These are phyloP conservation scores for Ogataea methanolica DNA, from an alignment of 805 yeast genomes.

Conservation along the genomic window DNA sequence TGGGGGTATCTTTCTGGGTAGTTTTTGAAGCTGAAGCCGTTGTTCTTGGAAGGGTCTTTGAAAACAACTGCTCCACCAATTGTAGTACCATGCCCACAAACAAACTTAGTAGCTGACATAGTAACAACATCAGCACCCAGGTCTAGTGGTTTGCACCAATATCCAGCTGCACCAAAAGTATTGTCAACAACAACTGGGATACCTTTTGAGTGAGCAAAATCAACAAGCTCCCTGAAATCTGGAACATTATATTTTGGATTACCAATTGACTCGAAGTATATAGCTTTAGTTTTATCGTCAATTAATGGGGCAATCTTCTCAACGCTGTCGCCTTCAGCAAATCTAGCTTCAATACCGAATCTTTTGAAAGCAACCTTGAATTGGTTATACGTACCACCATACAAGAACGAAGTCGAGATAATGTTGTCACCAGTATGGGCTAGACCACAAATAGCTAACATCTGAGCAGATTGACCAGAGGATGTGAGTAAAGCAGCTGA, in stretches of 20 bases:
- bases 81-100: slow-evolving; percentile 95
- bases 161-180: slow-evolving; percentile 97
- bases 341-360: slow-evolving; percentile 79
- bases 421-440: slow-evolving; percentile 90
- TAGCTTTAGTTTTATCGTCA: slow-evolving; percentile 84
- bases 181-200: slow-evolving; percentile 90
- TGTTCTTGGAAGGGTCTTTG: slow-evolving; percentile 53
- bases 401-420: slow-evolving; percentile 77
- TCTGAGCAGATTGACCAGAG: slow-evolving; percentile 97
- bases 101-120: slow-evolving; percentile 97
- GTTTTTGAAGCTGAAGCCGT: slow-evolving; percentile 87
- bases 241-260: slow-evolving; percentile 92
- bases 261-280: slow-evolving; percentile 86
- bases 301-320: slow-evolving; percentile 68
- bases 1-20: slow-evolving; percentile 89
- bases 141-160: slow-evolving; percentile 73
- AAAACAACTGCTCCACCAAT: slow-evolving; percentile 81
- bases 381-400: slow-evolving; percentile 97
- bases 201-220: slow-evolving; percentile 80
- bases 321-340: slow-evolving; percentile 74
- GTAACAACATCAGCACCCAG: slow-evolving; percentile 90
- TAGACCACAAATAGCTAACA: slow-evolving; percentile 74
- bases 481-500: slow-evolving; percentile 83
- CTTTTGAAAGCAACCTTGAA: slow-evolving; percentile 85
- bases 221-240: slow-evolving; percentile 73